Conservation (phyloP, 2,329 filamentous ascomycete genomes). For the Hymenoscyphus infarciens region DNA sequence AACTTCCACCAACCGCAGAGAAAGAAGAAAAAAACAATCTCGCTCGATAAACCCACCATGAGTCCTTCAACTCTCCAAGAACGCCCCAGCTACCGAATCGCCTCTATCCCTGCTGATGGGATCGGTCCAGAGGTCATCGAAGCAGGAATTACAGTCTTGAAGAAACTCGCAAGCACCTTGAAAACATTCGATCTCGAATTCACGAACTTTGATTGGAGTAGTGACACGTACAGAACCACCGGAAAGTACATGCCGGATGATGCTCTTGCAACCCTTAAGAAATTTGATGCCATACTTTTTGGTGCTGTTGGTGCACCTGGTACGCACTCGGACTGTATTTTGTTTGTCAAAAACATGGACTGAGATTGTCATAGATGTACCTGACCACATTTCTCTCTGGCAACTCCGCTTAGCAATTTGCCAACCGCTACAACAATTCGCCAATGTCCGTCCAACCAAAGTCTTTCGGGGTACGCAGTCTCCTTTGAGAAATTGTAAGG, state of each 20-base stretch:
- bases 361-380: constrained; percentile 45
- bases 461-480: constrained; percentile 56
- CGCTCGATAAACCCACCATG: neutral
- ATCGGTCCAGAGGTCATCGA: constrained; percentile 62
- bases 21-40: neutral
- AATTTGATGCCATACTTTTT: constrained; percentile 57
- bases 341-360: neutral
- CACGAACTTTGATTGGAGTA: constrained; percentile 57
- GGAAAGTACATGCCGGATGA: constrained; percentile 58
- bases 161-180: constrained; percentile 48
- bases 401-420: constrained; percentile 60
- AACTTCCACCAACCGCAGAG: neutral
- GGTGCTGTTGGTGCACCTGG: constrained; percentile 56
- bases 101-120: constrained; percentile 60
- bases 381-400: constrained; percentile 66
- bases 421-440: constrained; percentile 61
- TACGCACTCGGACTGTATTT: constrained; percentile 28
- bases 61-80: constrained; percentile 4
- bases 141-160: constrained; percentile 57
- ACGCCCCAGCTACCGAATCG: constrained; percentile 45
- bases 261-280: constrained; percentile 50
- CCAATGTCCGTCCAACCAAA: constrained; percentile 60
- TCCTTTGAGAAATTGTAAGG: constrained; percentile 44
- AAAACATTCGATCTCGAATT: constrained; percentile 60
- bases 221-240: constrained; percentile 53